Percentiles rank a stretch among this genome's conserved stretches.
Evolutionary conservation across 2,329 filamentous ascomycete species (phyloP).

Genomic region (Microthyrium microscopicum): DNA sequence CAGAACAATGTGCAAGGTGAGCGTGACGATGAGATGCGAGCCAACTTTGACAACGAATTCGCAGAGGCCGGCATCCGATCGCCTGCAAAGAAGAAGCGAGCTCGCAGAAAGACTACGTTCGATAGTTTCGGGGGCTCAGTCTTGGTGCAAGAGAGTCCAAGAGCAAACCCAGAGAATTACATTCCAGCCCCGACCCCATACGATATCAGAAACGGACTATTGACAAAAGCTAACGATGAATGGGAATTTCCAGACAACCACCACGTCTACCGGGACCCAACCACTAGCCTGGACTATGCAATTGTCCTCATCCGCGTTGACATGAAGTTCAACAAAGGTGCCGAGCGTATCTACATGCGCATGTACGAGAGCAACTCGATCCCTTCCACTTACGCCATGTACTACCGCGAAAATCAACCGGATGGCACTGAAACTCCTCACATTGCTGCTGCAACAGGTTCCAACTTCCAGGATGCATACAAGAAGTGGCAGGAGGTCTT

Average conservation of each 20-base stretch:
- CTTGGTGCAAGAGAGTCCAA: too few relatives aligned
- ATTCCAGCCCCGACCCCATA: too few relatives aligned
- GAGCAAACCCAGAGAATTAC: too few relatives aligned
- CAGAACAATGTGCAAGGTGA: too few relatives aligned
- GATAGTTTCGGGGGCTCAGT: too few relatives aligned
- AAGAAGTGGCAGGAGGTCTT: neutral
- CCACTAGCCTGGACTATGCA: slow-evolving; percentile 45
- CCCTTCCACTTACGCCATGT: slow-evolving; percentile 45
- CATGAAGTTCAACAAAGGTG: slow-evolving; percentile 28
- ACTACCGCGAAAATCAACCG: slow-evolving; percentile 16
- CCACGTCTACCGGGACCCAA: slow-evolving; percentile 49
- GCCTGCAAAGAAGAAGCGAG: too few relatives aligned
- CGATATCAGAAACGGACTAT: too few relatives aligned
- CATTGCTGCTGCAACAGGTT: neutral
- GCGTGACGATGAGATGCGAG: too few relatives aligned
- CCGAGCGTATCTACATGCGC: slow-evolving; percentile 32
- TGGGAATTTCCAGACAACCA: slow-evolving; percentile 31
- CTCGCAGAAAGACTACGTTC: too few relatives aligned
- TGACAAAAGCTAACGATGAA: too few relatives aligned
- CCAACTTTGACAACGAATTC: too few relatives aligned
- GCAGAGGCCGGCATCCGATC: too few relatives aligned
- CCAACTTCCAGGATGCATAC: neutral
- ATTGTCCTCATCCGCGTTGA: slow-evolving; percentile 40
- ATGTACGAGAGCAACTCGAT: slow-evolving; percentile 45
- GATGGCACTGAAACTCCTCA: neutral